Evolutionary conservation across 2,329 filamentous ascomycete species (phyloP).

Genomic region (Purpureocillium lavendulum): DNA sequence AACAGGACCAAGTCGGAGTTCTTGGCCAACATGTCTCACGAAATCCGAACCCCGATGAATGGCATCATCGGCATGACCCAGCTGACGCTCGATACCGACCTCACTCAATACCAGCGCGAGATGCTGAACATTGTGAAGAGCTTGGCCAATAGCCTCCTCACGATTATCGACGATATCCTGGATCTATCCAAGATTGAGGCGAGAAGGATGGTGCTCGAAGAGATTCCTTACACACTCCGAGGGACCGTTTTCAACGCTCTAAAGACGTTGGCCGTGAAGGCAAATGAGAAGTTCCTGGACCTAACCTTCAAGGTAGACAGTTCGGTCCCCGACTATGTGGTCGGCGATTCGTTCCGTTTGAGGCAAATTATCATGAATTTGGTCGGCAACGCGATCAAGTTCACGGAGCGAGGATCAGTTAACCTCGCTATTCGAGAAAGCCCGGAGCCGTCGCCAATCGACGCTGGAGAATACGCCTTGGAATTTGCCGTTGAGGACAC

Average conservation of each 20-base stretch:
- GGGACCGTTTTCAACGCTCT: constrained; percentile 96
- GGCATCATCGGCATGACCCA: constrained; percentile 98
- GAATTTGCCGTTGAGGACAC: constrained; percentile 94
- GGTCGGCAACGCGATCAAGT: constrained; percentile 97
- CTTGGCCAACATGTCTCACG: constrained; percentile 96
- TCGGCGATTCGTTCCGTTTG: constrained; percentile 91
- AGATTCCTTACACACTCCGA: constrained; percentile 89
- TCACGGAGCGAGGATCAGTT: constrained; percentile 92
- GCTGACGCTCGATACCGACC: constrained; percentile 83
- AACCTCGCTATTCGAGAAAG: constrained; percentile 73
- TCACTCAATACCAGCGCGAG: constrained; percentile 91
- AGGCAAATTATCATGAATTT: constrained; percentile 94
- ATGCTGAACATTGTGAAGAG: constrained; percentile 99
- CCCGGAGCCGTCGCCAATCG: constrained; percentile 54
- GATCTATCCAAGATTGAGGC: constrained; percentile 80
- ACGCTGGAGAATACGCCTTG: constrained; percentile 75
- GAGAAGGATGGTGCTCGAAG: constrained; percentile 94
- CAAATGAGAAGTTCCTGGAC: constrained; percentile 88
- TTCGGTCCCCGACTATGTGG: constrained; percentile 87
- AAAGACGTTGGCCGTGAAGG: constrained; percentile 92
- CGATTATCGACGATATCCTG: constrained; percentile 82
- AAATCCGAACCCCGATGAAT: constrained; percentile 95
- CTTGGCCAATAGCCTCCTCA: constrained; percentile 86
- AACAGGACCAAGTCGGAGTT: constrained; percentile 99
- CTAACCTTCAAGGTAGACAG: constrained; percentile 90